Conservation (phyloP, 129 eudicot genomes). For the Mikania micrantha region DNA sequence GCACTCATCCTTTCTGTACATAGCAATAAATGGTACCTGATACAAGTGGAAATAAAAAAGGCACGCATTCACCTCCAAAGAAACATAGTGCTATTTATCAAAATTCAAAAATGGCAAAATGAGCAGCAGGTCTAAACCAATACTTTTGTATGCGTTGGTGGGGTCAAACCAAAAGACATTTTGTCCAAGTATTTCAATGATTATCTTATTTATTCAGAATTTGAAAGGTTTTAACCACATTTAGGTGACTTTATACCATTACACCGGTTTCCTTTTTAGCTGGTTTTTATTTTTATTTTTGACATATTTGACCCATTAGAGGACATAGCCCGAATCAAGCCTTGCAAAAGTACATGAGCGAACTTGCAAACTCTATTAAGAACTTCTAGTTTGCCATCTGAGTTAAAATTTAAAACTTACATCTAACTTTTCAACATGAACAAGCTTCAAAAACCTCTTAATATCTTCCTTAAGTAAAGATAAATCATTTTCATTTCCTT, state of each 20-base stretch:
- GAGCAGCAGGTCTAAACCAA: neutral
- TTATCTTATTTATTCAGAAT: neutral
- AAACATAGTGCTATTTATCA: neutral
- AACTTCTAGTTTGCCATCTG: neutral
- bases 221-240: neutral
- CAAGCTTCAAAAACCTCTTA: conserved; percentile 61
- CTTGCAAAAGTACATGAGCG: neutral
- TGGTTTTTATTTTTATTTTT: neutral
- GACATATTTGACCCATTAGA: neutral
- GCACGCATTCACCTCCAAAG: neutral
- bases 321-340: neutral
- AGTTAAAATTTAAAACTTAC: conserved; percentile 35
- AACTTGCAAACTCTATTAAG: neutral
- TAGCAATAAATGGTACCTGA: conserved; percentile 75
- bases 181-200: neutral
- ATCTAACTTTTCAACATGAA: conserved; percentile 67
- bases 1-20: conserved; percentile 85
- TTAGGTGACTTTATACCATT: neutral
- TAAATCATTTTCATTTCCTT: conserved; percentile 41
- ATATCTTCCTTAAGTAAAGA: conserved; percentile 51
- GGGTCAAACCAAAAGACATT: neutral
- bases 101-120: neutral
- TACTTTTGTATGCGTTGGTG: neutral
- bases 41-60: conserved; percentile 5
- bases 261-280: neutral